Base-by-base conservation (phyloP, 345 rosid genomes). In the Lumnitzera racemosa region DNA sequence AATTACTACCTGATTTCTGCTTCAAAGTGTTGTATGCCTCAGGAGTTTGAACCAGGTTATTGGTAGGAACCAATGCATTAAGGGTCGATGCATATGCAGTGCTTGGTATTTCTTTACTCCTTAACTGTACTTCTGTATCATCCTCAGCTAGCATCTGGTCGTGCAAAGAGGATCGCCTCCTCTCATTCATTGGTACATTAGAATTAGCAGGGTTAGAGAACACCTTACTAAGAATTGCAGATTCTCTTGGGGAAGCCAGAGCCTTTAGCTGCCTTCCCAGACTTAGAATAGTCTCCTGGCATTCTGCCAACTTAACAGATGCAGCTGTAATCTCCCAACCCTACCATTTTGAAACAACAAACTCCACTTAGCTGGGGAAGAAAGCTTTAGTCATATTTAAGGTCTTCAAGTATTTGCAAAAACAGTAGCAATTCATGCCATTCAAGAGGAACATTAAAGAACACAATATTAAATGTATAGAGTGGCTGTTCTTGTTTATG, bases 181-280 rank as follows among this genome's bases (percentile, higher is more conserved):
- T 70, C 73, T 54, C 79, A 61, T 29, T 66, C 47, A 41, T 71
- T 31, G 46, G 49, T 24, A 65, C 57, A 51, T 20, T 63, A 7
- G 79, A 25, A 23, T 73, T 50, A 47, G 47, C 56, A 46, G 68
- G 41, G 16, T 58, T 51, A 9, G 73, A 59, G 67, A 81, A 70
- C 47, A 77, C 87, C 56, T 64, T 74, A 72, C 79, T 78, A 4
- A 74, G 66, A 16, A 72, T 55, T 36, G 70, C 81, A 15, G 68
- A 73, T 62, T 82, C 86, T 29, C 75, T 66, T 15, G 81, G 84
- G 24, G 86, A 67, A 51, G 83, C 79, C 65, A 84, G 65, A 11
- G 90, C 95, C 82, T 83, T 94, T 24, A 89, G 71, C 69, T 94
- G 95, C 62, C 77, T 94, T 58, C 91, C 81, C 23, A 87, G 74